phyloP scores from a whole-genome alignment of 139 green algal genomes.

The Chlamydomonas sp. region DNA sequence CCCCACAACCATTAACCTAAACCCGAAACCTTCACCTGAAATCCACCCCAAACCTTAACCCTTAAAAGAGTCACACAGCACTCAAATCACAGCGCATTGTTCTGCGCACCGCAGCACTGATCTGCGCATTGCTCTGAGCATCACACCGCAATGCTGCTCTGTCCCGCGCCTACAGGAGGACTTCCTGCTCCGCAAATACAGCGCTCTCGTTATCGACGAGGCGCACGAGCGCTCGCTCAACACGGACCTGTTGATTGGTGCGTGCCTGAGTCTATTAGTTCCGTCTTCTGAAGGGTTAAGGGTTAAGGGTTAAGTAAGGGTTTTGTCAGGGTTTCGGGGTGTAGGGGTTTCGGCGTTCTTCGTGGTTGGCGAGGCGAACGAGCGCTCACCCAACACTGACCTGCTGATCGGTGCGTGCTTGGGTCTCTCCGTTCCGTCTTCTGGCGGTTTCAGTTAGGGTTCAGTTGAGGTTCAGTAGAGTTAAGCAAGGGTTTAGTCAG shows the following conservation, averaged over 20 bases:
- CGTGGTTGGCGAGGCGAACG: conserved; percentile 88
- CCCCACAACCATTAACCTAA: too few relatives aligned
- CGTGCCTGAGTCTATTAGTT: not conserved
- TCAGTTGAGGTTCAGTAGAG: too few relatives aligned
- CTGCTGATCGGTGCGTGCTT: conserved; percentile 73
- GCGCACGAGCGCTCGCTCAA: conserved; percentile 86
- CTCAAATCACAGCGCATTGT: too few relatives aligned
- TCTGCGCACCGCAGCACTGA: too few relatives aligned
- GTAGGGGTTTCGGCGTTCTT: not conserved
- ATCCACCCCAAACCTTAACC: too few relatives aligned
- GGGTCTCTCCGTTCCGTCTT: too few relatives aligned
- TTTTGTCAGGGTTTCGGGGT: not conserved
- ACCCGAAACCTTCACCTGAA: too few relatives aligned
- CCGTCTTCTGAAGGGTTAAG: not conserved
- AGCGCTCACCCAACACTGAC: conserved; percentile 83
- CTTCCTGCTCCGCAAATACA: conserved; percentile 32
- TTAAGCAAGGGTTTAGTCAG: too few relatives aligned
- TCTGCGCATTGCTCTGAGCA: conserved; percentile 58
- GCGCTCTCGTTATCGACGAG: conserved; percentile 87
- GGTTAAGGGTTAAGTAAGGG: not conserved
- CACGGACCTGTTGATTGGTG: conserved; percentile 83
- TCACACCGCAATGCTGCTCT: too few relatives aligned
- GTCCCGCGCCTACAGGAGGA: conserved; percentile 37
- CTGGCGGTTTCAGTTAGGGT: too few relatives aligned
- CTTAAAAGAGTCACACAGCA: conserved; percentile 79